Conservation (phyloP, 805 yeast species). For the Nakazawaea ambrosiae region DNA sequence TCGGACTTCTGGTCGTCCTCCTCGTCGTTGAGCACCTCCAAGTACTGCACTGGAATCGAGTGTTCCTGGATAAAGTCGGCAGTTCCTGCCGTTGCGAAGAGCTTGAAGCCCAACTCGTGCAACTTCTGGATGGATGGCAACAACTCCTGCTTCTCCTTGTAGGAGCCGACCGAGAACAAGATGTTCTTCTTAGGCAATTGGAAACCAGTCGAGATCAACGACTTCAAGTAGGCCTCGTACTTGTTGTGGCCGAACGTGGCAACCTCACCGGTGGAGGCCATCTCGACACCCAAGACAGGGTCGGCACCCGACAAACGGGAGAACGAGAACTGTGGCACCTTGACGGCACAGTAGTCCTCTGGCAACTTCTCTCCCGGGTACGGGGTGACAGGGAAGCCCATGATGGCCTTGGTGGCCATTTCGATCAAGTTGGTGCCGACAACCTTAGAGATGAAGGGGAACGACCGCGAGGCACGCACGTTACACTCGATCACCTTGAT, state of each 20-base stretch:
- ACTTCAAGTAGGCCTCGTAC: constrained; percentile 94
- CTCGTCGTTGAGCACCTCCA: constrained; percentile 75
- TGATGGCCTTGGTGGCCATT: constrained; percentile 93
- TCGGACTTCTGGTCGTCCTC: constrained; percentile 78
- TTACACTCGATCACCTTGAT: constrained; percentile 98
- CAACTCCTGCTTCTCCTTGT: constrained; percentile 90
- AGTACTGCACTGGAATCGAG: constrained; percentile 86
- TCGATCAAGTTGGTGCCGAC: constrained; percentile 95
- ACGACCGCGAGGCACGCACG: constrained; percentile 98
- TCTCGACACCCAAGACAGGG: constrained; percentile 96
- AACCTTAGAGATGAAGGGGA: constrained; percentile 97
- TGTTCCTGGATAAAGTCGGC: constrained; percentile 97
- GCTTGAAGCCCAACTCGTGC: constrained; percentile 75
- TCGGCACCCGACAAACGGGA: constrained; percentile 96
- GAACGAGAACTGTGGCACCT: constrained; percentile 97
- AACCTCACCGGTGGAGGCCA: constrained; percentile 99
- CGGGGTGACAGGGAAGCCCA: constrained; percentile 81
- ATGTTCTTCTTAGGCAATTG: constrained; percentile 92
- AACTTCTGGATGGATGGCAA: constrained; percentile 81
- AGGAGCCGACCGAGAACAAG: constrained; percentile 90
- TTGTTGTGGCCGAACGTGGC: constrained; percentile 95
- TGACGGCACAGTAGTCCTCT: constrained; percentile 89
- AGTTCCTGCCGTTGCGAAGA: constrained; percentile 98
- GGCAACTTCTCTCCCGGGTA: constrained; percentile 89
- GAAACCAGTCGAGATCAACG: constrained; percentile 93